Evolutionary conservation across 345 rosid genomes (phyloP), one percentile per base, ranked within the genome.

Genomic region (Populus ilicifolia): DNA sequence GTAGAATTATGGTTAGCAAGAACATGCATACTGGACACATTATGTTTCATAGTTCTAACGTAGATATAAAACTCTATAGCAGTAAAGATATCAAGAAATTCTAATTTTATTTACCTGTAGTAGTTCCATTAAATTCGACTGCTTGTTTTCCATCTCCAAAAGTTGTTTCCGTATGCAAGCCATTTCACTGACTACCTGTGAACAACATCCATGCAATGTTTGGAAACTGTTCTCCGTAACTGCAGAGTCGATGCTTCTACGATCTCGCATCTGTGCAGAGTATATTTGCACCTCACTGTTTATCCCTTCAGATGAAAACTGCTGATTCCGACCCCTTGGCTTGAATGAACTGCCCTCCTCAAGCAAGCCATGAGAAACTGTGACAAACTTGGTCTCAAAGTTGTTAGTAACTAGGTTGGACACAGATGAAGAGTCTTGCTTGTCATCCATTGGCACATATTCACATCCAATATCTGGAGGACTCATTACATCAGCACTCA

Each of bases 241-340:
- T n/a, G 91, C 84, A 9, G 98, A 91, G 70, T 93, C 93, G 64
- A 88, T 87, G 80, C 98, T 93, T 75, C 84, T 82, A 73, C 91
- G 83, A 80, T 91, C 89, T 64, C 73, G 88, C 75, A 84, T 17
- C 82, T 85, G 83, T 84, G 82, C 80, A 61, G 87, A 76, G 85
- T 79, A 85, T 12, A 80, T 69, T 67, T 81, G 86, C 77, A 86
- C 91, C 63, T 87, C 90, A 66, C 77, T 81, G 69, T 79, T 71
- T 67, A 80, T 80, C 69, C 80, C 93, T 79, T 82, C 89, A 35
- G 77, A 85, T 75, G 88, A 82, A 65, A 84, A 87, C 79, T 68
- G 80, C 70, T 88, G 86, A 73, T 81, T 86, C 76, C 77, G 83
- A 69, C 85, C 85, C 48, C 69, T 77, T 25, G 87, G 70, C 80